Conservation (phyloP, 371 early-diverging fungal species). For the Batkoa obscura region DNA sequence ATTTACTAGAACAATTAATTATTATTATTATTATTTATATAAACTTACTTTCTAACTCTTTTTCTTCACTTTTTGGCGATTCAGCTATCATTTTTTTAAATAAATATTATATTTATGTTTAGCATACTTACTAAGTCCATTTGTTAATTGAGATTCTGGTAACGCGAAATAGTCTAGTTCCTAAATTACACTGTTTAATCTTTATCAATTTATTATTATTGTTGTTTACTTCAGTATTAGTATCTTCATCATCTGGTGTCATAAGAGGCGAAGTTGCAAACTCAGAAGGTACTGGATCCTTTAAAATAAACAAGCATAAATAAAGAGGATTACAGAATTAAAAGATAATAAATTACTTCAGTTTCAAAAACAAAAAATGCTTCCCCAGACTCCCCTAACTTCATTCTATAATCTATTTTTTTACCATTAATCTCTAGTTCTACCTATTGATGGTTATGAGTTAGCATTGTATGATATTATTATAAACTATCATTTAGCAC, state of each 20-base stretch:
- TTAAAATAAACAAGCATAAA: neutral
- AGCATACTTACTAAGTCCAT: neutral
- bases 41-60: neutral
- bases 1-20: no score
- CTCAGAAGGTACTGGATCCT: conserved; percentile 8
- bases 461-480: neutral
- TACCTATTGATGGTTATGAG: conserved; percentile 15
- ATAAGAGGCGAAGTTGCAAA: conserved; percentile 7
- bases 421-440: conserved; percentile 79
- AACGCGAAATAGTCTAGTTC: neutral
- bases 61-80: neutral
- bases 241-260: neutral
- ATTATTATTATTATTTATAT: neutral
- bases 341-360: conserved; percentile 3
- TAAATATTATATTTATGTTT: neutral
- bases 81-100: neutral
- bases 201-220: neutral
- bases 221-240: neutral
- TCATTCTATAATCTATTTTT: conserved; percentile 66
- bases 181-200: neutral
- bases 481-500: neutral
- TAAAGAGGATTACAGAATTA: neutral
- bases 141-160: neutral
- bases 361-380: conserved; percentile 80
- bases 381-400: conserved; percentile 96